Evolutionary conservation across 1,139 yeast genomes (phyloP).

Genomic region (Suhomyces bolitotheri): DNA sequence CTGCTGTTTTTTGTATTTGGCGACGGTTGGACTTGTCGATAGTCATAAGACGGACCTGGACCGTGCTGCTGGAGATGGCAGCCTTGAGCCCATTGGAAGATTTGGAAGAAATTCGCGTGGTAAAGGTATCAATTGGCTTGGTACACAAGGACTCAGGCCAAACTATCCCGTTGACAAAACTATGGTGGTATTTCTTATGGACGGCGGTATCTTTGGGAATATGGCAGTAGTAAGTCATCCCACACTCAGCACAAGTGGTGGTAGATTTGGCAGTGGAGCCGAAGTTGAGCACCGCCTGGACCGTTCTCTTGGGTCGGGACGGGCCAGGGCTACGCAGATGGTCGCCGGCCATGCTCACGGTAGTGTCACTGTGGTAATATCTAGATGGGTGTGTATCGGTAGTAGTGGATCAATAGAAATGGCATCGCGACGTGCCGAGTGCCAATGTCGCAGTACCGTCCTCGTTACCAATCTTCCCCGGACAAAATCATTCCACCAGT

Average conservation of each 20-base stretch:
- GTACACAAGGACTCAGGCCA: conserved; percentile 35
- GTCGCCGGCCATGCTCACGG: too few species aligned
- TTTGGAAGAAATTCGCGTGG: conserved; percentile 7
- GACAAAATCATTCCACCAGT: background rate
- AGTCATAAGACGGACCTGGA: conserved; percentile 13
- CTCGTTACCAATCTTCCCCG: background rate
- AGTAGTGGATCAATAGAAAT: too few species aligned
- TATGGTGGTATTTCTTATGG: conserved; percentile 52
- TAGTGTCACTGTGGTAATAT: too few species aligned
- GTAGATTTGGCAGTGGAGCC: conserved; percentile 9
- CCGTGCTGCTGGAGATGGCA: conserved; percentile 6
- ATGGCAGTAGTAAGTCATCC: conserved; percentile 56
- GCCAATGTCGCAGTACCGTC: too few species aligned
- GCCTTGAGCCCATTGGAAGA: conserved; percentile 6
- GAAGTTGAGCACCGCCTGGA: conserved; percentile 16
- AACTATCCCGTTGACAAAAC: conserved; percentile 47
- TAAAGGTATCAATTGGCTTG: conserved; percentile 33
- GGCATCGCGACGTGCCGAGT: too few species aligned
- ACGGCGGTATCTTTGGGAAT: conserved; percentile 44
- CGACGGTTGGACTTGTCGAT: conserved; percentile 17
- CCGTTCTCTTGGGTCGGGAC: conserved; percentile 7
- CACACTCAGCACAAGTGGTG: conserved; percentile 54
- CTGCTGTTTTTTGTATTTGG: conserved; percentile 25
- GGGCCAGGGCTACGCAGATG: too few species aligned
- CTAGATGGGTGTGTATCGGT: too few species aligned